These are phyloP conservation scores for Clathrus columnatus DNA, from an alignment of 768 basidiomycete genomes.

Conservation along the genomic window DNA sequence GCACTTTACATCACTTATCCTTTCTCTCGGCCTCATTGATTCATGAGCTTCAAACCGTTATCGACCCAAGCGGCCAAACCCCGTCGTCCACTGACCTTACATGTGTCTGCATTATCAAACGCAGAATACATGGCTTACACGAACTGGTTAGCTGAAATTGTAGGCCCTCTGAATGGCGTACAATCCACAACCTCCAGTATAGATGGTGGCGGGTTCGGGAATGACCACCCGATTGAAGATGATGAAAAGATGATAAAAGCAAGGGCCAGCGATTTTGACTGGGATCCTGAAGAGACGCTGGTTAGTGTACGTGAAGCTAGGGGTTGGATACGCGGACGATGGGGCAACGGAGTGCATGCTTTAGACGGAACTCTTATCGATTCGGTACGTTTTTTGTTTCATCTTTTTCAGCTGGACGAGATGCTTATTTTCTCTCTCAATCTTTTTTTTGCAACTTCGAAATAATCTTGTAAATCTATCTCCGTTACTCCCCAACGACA, in stretches of 20 bases:
- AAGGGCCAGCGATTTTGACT: constrained; percentile 36
- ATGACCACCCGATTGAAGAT: neutral
- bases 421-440: neutral
- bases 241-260: neutral
- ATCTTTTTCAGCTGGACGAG: neutral
- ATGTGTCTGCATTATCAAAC: constrained; percentile 69
- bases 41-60: neutral
- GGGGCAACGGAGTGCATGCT: constrained; percentile 27
- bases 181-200: neutral
- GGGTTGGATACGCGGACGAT: constrained; percentile 70
- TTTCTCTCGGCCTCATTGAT: too few species aligned
- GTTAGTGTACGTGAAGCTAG: constrained; percentile 59
- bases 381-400: constrained; percentile 33
- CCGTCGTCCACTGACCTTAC: constrained; percentile 50
- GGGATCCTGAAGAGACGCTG: constrained; percentile 34
- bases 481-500: too few species aligned
- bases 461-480: too few species aligned
- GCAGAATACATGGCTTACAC: constrained; percentile 65
- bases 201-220: neutral
- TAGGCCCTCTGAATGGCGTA: constrained; percentile 14
- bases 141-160: constrained; percentile 45
- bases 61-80: neutral
- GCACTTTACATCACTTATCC: too few species aligned
- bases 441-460: neutral
- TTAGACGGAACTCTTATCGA: constrained; percentile 48